phyloP scores from a whole-genome alignment of 257 asterid genomes.

The Nicotiana tomentosiformis region DNA sequence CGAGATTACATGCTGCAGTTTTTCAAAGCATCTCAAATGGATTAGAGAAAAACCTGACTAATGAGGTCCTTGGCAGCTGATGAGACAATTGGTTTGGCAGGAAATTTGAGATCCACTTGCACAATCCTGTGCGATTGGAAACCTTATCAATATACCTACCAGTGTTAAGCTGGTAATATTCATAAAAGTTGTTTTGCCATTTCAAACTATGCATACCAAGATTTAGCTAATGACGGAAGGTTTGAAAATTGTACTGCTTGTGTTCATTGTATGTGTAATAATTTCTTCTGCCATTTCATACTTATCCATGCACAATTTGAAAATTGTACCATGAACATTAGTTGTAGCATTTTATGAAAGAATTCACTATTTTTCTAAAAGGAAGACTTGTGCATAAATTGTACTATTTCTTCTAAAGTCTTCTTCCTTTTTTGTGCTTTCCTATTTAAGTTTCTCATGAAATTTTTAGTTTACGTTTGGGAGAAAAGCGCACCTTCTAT shows the following conservation, averaged over 20 bases:
- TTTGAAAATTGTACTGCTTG: background rate
- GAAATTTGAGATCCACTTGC: slow-evolving; percentile 91
- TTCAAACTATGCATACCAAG: background rate
- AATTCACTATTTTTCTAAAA: background rate
- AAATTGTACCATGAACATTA: background rate
- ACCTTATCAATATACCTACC: background rate
- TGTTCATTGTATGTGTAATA: background rate
- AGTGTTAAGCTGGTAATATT: background rate
- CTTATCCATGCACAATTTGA: background rate
- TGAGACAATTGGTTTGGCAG: slow-evolving; percentile 76
- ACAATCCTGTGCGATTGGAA: slow-evolving; percentile 50
- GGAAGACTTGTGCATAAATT: background rate
- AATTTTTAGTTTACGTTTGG: background rate
- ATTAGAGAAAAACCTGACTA: slow-evolving; percentile 49
- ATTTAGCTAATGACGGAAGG: background rate
- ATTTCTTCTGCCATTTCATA: background rate
- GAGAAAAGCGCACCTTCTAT: slow-evolving; percentile 52
- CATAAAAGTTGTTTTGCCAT: background rate
- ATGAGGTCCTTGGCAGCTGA: slow-evolving; percentile 88
- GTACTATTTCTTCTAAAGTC: background rate
- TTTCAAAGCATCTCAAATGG: background rate
- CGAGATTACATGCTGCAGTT: background rate
- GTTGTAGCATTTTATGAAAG: background rate
- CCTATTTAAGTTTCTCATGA: background rate
- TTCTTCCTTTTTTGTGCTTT: background rate